Evolutionary conservation across 1,139 yeast species (phyloP), one percentile per base, ranked within the genome.

Genomic region (Arxiozyma slooffiae): DNA sequence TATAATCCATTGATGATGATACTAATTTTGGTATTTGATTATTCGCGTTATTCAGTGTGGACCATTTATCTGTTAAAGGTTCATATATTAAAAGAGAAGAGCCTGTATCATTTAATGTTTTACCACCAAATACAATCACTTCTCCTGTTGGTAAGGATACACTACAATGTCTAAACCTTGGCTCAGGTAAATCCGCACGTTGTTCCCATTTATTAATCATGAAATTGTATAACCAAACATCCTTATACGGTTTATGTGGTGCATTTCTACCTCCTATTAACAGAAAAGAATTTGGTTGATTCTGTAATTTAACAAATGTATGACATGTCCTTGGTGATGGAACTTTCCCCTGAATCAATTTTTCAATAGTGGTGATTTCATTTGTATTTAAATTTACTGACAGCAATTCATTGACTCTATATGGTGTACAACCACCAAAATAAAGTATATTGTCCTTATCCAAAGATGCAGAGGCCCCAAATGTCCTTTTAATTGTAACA

Each of bases 221-320:
- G 2, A 50, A 36, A 46, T 55, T 38, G 14, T 54, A 49, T 7
- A 64, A 17, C 78, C 78, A 77, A 41, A 70, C 63, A 49, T 77
- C 81, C 3, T 57, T 46, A 40, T 78, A 64, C 0, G 71, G 67
- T 9, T 66, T 63, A 1, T 76, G 75, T 0, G 95, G 95, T 7
- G 80, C 74, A 3, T 76, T 70, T 54, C 95, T 73, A 2, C 95
- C 95, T 3, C 94, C 95, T 30, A 79, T 68, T n/a, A 84, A 55
- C 2, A 82, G 52, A 0, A 69, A 55, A 9, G 14, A 17, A 30
- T 21, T 18, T 14, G 26, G 11, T 1, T 62, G 60, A 23, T 26
- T 38, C 6, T 62, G 59, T 1, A 78, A 49, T 0, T 61, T 52
- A 0, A 79, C 73, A 24, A 80, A 57, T 0, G 80, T 69, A 58